Base-by-base conservation (phyloP, 371 early-diverging fungal genomes). In the Conidiobolus incongruus region DNA sequence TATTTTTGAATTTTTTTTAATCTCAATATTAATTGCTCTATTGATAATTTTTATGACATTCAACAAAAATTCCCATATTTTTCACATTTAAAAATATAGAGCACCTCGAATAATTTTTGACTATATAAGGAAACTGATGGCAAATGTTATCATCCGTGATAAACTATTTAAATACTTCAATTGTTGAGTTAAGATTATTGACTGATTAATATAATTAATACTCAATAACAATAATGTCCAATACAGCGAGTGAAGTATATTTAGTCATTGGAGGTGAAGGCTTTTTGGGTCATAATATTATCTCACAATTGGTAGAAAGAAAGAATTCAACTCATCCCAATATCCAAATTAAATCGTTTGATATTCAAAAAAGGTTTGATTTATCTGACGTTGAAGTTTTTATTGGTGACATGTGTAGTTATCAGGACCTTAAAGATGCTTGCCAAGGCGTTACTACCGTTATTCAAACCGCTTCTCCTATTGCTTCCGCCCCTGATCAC, bases 401-500 rank as follows among this genome's bases (percentile, higher is more conserved):
- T 44, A 12, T 24, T 16, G 53, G 53, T 2, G 49, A 52, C 20
- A 13, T 52, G 17, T 30, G 47, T 11, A 40, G 43, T 15, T 46
- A 41, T 28, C 32, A 45, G 1, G 49, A 48, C 37, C 19, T 52
- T 17, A 40, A 16, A 17, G 34, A 35, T 15, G 49, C 49, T 7
- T 35, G 35, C 15, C 10, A 42, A 19, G 43, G 41, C 1, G 34
- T 35, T 7, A 44, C 46, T 7, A 33, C 34, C 4, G 40, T 52
- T 19, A 77, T 91, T 55, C 91, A 93, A 61, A 82, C 87, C 0
- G 94, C 92, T 2, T 87, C 89, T 3, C 90, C 92, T 8, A 68
- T 78, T 37, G 77, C 76, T 55, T 75, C 73, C 54, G 69, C 68
- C 29, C 68, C 70, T 35, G 66, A 65, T 19, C 56, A 56, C 16